Conservation (phyloP, 1,284 basidiomycete species). For the Mycena citricolor region DNA sequence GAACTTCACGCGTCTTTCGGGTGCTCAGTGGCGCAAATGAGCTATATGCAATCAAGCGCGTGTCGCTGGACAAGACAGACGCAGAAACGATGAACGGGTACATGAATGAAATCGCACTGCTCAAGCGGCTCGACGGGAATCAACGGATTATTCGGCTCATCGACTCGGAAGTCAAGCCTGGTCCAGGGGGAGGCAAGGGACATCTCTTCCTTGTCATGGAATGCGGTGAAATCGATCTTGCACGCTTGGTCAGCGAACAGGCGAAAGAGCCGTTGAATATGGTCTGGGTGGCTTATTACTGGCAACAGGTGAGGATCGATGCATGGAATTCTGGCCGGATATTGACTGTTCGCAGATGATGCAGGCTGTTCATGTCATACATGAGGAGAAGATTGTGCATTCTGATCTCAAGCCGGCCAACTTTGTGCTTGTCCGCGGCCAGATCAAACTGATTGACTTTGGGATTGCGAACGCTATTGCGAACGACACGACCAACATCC, state of each 20-base stretch:
- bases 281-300: conserved; percentile 91
- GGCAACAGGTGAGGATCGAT: conserved; percentile 80
- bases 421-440: conserved; percentile 91
- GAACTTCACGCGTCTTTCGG: conserved; percentile 90
- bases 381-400: conserved; percentile 95
- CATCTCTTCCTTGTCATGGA: conserved; percentile 87
- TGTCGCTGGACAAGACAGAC: conserved; percentile 83
- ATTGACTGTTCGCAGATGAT: conserved; percentile 81
- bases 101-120: conserved; percentile 88
- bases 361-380: conserved; percentile 92
- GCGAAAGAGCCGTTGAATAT: conserved; percentile 82
- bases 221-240: conserved; percentile 89
- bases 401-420: conserved; percentile 96
- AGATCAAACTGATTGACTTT: conserved; percentile 94
- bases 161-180: conserved; percentile 77
- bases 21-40: conserved; percentile 77
- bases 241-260: conserved; percentile 79
- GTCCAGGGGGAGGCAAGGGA: conserved; percentile 64
- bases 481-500: conserved; percentile 96
- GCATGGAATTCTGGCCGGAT: too few species aligned
- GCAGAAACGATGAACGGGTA: conserved; percentile 87
- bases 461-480: conserved; percentile 97
- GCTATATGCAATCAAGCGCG: conserved; percentile 86
- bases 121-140: conserved; percentile 86
- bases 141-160: conserved; percentile 85